Evolutionary conservation across 2,329 filamentous ascomycete genomes (phyloP).

Genomic region (Daldinia eschscholtzii): DNA sequence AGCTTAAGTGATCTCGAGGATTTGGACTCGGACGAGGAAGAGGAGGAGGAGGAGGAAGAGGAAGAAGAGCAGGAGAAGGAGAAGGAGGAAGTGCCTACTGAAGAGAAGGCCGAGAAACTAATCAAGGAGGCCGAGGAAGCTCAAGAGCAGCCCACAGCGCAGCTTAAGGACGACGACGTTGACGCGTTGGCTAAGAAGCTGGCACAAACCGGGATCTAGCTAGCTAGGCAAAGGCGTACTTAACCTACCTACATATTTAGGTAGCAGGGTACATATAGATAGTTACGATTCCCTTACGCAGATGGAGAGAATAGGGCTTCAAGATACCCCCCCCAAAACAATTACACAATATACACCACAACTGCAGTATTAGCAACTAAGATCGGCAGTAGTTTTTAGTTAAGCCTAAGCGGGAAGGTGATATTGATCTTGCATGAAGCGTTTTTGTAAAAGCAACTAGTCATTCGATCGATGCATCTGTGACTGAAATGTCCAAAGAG

Average conservation of each 20-base stretch:
- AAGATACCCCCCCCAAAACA: conserved; percentile 43
- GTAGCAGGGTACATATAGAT: conserved; percentile 8
- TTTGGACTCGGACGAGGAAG: conserved; percentile 76
- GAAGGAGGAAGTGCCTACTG: conserved; percentile 65
- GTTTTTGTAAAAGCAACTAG: background rate
- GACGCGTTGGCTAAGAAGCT: conserved; percentile 83
- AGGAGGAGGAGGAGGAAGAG: conserved; percentile 76
- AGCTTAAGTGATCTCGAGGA: conserved; percentile 88
- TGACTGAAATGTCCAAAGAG: conserved; percentile 4
- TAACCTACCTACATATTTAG: background rate
- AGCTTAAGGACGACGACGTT: conserved; percentile 80
- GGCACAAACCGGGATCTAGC: conserved; percentile 74
- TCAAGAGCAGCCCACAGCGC: conserved; percentile 78
- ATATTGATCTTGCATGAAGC: conserved; percentile 12
- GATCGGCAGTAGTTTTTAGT: background rate
- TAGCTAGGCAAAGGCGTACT: conserved; percentile 6
- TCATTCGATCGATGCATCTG: conserved; percentile 4
- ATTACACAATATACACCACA: background rate
- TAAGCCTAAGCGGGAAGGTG: conserved; percentile 11
- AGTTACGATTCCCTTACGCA: conserved; percentile 9
- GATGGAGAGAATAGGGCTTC: conserved; percentile 22
- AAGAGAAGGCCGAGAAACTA: conserved; percentile 77
- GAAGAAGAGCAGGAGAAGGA: conserved; percentile 75
- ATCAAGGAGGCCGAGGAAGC: conserved; percentile 77
- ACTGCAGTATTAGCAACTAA: conserved; percentile 1